Percentiles rank a stretch among this genome's conserved stretches.
These are phyloP conservation scores for Tolypocladium guangdongense DNA, from an alignment of 2,329 filamentous ascomycete genomes.

Conservation along the genomic window DNA sequence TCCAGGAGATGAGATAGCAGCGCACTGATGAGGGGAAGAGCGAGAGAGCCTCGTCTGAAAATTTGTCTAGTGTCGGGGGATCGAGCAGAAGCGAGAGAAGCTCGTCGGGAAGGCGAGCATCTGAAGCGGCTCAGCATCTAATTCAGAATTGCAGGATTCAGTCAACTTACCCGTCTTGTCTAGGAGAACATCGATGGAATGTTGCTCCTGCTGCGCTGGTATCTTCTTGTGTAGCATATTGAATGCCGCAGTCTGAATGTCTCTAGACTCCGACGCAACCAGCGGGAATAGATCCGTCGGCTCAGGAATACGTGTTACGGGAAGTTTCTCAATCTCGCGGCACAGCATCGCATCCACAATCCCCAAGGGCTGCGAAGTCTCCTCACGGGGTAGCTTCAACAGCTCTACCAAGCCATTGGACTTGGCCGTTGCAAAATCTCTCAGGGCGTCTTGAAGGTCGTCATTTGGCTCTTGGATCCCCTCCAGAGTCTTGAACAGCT, in stretches of 20 bases:
- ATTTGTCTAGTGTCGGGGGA: constrained; percentile 57
- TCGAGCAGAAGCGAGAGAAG: constrained; percentile 75
- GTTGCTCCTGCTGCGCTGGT: constrained; percentile 64
- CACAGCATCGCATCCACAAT: constrained; percentile 68
- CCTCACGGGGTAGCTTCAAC: constrained; percentile 40
- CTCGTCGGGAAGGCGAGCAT: constrained; percentile 69
- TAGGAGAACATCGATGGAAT: constrained; percentile 66
- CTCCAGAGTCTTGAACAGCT: constrained; percentile 54
- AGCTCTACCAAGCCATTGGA: constrained; percentile 50
- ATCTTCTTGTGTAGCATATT: constrained; percentile 71
- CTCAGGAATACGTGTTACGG: constrained; percentile 50
- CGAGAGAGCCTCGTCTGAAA: constrained; percentile 54
- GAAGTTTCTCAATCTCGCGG: constrained; percentile 54
- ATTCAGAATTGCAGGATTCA: background rate
- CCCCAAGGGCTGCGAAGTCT: constrained; percentile 52
- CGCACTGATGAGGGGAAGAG: constrained; percentile 60
- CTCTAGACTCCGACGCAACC: constrained; percentile 61
- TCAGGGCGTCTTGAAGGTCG: constrained; percentile 67
- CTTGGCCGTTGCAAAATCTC: constrained; percentile 44
- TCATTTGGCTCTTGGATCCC: constrained; percentile 67
- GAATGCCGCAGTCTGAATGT: constrained; percentile 73
- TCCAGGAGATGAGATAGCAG: constrained; percentile 81
- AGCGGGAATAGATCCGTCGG: constrained; percentile 62
- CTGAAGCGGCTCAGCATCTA: constrained; percentile 12
- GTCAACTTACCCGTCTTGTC: constrained; percentile 47